Evolutionary conservation across 306 rosid genomes (phyloP), one percentile per base, ranked within the genome.

Genomic region (Cicer judaicum): DNA sequence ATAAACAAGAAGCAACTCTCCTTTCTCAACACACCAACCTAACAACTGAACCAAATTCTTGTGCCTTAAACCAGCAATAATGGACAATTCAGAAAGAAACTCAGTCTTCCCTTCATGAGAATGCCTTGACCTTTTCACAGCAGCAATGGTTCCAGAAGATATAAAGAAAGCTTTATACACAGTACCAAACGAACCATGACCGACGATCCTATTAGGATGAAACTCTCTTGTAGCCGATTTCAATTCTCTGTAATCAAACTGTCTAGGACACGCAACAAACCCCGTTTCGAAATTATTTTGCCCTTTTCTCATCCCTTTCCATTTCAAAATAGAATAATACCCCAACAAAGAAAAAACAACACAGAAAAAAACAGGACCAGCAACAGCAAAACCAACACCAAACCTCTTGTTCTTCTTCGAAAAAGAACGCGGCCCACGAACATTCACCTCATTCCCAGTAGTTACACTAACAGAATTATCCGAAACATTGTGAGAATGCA

Each of bases 181-280:
- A 0, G 97, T 89, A 43, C 94, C 94, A 24, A 91, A 91, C 0
- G 97, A 91, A 7, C 97, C 97, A 38, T 89, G 84, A 1, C 91
- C 94, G 4, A 91, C 70, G 14, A 87, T 86, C 76, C 97, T 78
- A 7, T 87, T 87, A 1, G 94, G 70, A 70, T 91, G 94, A 80
- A 91, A 91, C 75, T 87, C 91, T n/a, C 83, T 85, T 0, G 91
- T 86, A 16, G 94, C 88, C 4, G 38, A 38, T 55, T 83, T 91
- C 47, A 91, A 74, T 64, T 87, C 94, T 63, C 62, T 86, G 79
- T 87, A 89, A 39, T 75, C 72, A 50, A 87, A 91, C 67, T 87
- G 88, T 50, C 91, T 86, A 2, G 97, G 94, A 21, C 88, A 88
- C 0, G 91, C 72, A 6, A 87, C 66, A 63, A 91, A 70, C 49